Conservation (phyloP, 1,284 basidiomycete species). For the Lentinula novae-zelandiae region DNA sequence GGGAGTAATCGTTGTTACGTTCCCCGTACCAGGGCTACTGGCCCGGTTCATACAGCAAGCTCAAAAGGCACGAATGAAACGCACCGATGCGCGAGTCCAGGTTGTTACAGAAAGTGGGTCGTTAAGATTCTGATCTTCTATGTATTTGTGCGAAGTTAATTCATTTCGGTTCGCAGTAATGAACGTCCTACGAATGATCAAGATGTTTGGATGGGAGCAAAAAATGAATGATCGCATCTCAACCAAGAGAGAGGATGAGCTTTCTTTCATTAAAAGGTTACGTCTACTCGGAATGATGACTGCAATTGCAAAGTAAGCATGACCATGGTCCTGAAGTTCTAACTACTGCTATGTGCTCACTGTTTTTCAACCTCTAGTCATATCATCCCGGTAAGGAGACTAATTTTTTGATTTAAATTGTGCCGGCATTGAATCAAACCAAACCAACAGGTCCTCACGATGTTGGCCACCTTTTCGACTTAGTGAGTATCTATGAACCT, state of each 20-base stretch:
- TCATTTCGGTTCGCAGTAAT: conserved; percentile 28
- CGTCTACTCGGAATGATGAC: conserved; percentile 39
- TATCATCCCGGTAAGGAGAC: conserved; percentile 42
- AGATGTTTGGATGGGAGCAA: conserved; percentile 70
- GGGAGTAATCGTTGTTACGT: conserved; percentile 39
- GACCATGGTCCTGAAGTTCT: conserved; percentile 19
- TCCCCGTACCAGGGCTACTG: conserved; percentile 45
- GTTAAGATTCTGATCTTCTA: background rate
- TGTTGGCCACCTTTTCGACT: conserved; percentile 63
- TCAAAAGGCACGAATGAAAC: conserved; percentile 27
- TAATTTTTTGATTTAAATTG: too few species aligned
- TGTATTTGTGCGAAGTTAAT: background rate
- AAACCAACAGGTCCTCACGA: conserved; percentile 40
- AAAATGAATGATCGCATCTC: conserved; percentile 49
- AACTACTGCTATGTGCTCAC: conserved; percentile 17
- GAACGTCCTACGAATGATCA: conserved; percentile 57
- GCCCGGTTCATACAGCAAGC: conserved; percentile 26
- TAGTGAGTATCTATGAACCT: conserved; percentile 31
- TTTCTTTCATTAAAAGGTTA: conserved; percentile 40
- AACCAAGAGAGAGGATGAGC: conserved; percentile 54
- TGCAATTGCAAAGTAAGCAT: conserved; percentile 40
- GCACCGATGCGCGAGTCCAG: conserved; percentile 31
- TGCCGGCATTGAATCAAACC: background rate
- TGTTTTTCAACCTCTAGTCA: conserved; percentile 32
- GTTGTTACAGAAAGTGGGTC: conserved; percentile 40